Base-by-base conservation (phyloP, 805 yeast genomes). In the Wickerhamiella azymoides region DNA sequence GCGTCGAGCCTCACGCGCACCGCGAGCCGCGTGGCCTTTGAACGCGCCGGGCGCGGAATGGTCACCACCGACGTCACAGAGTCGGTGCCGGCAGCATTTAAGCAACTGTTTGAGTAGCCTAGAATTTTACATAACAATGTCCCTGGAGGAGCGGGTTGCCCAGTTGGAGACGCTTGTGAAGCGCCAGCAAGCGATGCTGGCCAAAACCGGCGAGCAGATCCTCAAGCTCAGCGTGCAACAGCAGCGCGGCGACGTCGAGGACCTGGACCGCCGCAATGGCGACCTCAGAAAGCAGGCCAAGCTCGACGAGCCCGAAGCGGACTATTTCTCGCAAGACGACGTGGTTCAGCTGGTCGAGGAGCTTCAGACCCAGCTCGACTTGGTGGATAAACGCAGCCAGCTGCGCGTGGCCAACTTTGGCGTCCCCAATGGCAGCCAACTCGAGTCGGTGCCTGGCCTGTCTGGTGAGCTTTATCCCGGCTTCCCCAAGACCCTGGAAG, bases 261-360 rank as follows among this genome's bases (percentile, higher is more conserved):
- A 55, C 32, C 42, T 55, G 9, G 58, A 48, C 40, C 30, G 45
- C 8, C 50, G 51, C 33, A 40, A 50, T 54, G 32, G 40, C 43
- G 45, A 42, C 21, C 27, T 42, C 6, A 35, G 45, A 18, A n/a
- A 26, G 7, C 28, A 26, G 24, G 45, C 27, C 5, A 42, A 42
- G 17, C 40, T 42, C 5, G 39, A 19, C 10, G 17, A 21, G 27
- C 35, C 18, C 24, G 35, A 36, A 36, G 14, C 45, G n/a, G 42
- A 30, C 33, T 51, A 27, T 52, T 84, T 79, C 32, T 77, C 89
- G 3, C 80, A 84, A 53, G 93, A 83, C 48, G 97, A 89, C 57
- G 65, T 88, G 10, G 82, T 82, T 3, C 89, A 84, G 58, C 68
- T 88, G 39, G 96, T 86, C 11, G 84, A 84, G 10, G 97, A 88